Evolutionary conservation across 169 alveolate species (phyloP), one percentile per base, ranked within the genome.

Genomic region (Eimeria zaria): DNA sequence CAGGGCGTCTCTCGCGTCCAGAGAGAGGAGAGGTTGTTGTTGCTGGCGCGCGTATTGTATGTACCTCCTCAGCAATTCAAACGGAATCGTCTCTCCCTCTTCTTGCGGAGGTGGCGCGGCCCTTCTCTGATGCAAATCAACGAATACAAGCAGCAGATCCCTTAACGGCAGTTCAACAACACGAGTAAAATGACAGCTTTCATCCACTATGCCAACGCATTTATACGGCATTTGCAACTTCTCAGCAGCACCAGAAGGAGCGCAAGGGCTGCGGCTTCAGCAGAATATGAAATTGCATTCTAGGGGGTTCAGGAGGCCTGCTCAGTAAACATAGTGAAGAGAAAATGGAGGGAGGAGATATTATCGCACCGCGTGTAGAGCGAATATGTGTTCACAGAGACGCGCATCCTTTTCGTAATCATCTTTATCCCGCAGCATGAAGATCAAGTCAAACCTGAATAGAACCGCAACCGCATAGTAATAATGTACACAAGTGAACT

Each of bases 371-470:
- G 97, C 96, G 89, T 96, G 97, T 55, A 99, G 97, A 95, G 98
- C 97, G 8, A 99, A 98, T 41, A 99, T 98, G 96, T 99, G 99
- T 80, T 97, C 96, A 36, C 99, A 99, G 87, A 99, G 97, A 48
- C 97, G 95, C 89, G 98, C 97, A 96, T 99, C 99, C 85, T 98
- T 97, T 53, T 98, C 99, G 58, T 98, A 98, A 90, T 99, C 99
- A 55, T 99, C 99, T 58, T 98, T 98, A 98, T 99, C 99, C 91
- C 99, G 98, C 67, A 99, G 99, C 91, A 99, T 97, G 98, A 99
- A 99, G 51, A 99, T 99, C 46, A 99, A 97, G 95, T 99, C 99
- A 97, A 99, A 99, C 95, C 99, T 98, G 39, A 99, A 99, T 41
- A 97, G 92, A 41, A 44, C 81, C 69, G 20, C 12, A 60, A n/a